Evolutionary conservation across 2,329 filamentous ascomycete genomes (phyloP).

Genomic region (Colletotrichum limetticola): DNA sequence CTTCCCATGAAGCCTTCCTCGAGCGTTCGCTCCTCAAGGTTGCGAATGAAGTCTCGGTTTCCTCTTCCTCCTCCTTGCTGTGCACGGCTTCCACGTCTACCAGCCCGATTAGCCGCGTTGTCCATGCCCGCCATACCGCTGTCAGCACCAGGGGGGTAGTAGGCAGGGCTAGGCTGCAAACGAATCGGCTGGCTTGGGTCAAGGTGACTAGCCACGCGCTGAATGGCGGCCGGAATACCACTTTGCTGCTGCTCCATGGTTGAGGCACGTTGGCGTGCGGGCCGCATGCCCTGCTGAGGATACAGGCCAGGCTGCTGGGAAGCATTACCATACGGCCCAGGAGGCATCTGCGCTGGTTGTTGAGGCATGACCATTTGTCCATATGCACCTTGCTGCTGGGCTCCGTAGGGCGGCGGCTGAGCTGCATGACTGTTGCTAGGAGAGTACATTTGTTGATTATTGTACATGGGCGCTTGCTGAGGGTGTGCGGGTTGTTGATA

Average conservation of each 20-base stretch:
- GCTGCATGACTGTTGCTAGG: conserved; percentile 64
- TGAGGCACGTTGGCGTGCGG: conserved; percentile 87
- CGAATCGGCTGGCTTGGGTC: conserved; percentile 95
- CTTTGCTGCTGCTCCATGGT: conserved; percentile 97
- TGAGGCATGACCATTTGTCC: conserved; percentile 79
- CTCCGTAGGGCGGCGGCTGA: conserved; percentile 82
- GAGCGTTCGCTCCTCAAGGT: conserved; percentile 90
- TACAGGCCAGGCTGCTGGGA: conserved; percentile 70
- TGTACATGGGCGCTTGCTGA: conserved; percentile 76
- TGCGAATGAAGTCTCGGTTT: conserved; percentile 92
- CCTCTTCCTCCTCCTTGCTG: conserved; percentile 66
- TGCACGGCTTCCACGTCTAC: conserved; percentile 80
- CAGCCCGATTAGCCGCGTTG: conserved; percentile 65
- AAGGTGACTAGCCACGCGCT: conserved; percentile 94
- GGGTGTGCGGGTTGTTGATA: conserved; percentile 59
- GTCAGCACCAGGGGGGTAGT: conserved; percentile 93
- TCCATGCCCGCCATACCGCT: conserved; percentile 73
- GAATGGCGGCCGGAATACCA: conserved; percentile 91
- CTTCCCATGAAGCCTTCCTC: conserved; percentile 89
- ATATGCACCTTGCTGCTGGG: conserved; percentile 79
- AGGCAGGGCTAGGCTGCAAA: conserved; percentile 93
- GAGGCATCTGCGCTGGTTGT: conserved; percentile 72
- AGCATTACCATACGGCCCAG: conserved; percentile 69
- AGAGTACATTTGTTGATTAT: conserved; percentile 85
- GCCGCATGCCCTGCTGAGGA: conserved; percentile 71